Evolutionary conservation across 2,329 filamentous ascomycete genomes (phyloP).

Genomic region (Neonectria magnoliae): DNA sequence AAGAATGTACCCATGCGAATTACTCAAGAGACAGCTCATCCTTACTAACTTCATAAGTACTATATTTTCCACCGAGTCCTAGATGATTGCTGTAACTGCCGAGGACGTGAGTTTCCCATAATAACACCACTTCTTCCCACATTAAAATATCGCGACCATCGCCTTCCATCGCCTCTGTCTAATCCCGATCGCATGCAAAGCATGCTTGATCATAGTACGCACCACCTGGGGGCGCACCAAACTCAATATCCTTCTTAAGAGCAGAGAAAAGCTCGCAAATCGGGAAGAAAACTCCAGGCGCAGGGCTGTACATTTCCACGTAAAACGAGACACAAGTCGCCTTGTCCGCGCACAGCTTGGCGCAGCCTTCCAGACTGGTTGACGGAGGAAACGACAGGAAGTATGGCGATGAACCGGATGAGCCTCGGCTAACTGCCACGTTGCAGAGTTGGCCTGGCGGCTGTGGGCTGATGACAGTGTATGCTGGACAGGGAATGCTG

Average conservation of each 20-base stretch:
- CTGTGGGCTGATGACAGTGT: neutral
- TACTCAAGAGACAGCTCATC: too few species aligned
- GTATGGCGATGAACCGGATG: neutral
- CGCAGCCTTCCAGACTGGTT: neutral
- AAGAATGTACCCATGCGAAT: too few species aligned
- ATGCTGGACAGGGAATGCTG: neutral
- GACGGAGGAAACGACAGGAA: neutral
- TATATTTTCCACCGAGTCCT: too few species aligned
- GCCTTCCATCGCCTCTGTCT: neutral
- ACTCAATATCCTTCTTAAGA: neutral
- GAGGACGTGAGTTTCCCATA: neutral
- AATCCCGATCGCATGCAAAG: neutral
- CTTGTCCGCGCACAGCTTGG: neutral
- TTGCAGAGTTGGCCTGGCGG: neutral
- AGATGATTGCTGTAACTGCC: neutral
- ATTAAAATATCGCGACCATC: too few species aligned
- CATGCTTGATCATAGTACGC: neutral
- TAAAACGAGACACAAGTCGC: neutral
- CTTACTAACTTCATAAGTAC: too few species aligned
- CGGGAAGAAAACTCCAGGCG: neutral
- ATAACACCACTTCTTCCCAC: too few species aligned
- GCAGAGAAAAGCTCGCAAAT: neutral
- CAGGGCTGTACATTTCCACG: neutral
- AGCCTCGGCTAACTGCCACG: neutral
- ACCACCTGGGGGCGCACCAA: neutral